These are phyloP conservation scores for Leccinum subfulvum DNA, from an alignment of 1,284 basidiomycete genomes.

Conservation along the genomic window DNA sequence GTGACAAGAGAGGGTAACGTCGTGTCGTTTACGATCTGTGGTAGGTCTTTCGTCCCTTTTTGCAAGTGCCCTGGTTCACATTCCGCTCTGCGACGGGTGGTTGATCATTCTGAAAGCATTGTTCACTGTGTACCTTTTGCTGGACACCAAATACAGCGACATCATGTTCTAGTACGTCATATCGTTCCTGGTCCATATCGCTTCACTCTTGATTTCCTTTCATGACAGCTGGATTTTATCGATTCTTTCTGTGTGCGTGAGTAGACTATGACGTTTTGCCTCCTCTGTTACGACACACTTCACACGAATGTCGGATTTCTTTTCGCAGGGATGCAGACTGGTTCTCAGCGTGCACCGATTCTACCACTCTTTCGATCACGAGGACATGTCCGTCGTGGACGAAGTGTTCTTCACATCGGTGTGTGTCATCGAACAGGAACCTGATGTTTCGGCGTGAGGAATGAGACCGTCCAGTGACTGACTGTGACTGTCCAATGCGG, in stretches of 20 bases:
- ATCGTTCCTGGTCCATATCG: neutral
- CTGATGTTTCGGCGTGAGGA: neutral
- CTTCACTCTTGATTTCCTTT: neutral
- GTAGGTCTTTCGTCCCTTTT: constrained; percentile 1
- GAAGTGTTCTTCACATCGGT: constrained; percentile 11
- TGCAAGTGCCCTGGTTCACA: neutral
- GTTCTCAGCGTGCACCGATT: constrained; percentile 10
- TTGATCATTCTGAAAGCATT: constrained; percentile 6
- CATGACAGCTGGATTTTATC: constrained; percentile 12
- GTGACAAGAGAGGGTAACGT: constrained; percentile 8
- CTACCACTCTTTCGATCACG: neutral
- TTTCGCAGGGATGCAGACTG: constrained; percentile 11
- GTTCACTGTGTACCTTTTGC: constrained; percentile 8
- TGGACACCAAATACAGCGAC: constrained; percentile 9
- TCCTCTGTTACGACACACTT: neutral
- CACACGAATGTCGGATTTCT: neutral
- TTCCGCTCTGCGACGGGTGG: neutral
- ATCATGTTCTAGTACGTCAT: constrained; percentile 17
- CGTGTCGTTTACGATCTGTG: constrained; percentile 4
- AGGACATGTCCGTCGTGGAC: neutral
- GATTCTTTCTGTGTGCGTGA: constrained; percentile 10
- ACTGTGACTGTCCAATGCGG: neutral
- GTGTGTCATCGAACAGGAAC: constrained; percentile 9
- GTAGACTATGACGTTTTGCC: neutral
- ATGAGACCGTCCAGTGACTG: neutral